Percentiles rank a stretch among this genome's conserved stretches.
phyloP scores from a whole-genome alignment of 1,284 basidiomycete species.

The Rhizoctonia solani region DNA sequence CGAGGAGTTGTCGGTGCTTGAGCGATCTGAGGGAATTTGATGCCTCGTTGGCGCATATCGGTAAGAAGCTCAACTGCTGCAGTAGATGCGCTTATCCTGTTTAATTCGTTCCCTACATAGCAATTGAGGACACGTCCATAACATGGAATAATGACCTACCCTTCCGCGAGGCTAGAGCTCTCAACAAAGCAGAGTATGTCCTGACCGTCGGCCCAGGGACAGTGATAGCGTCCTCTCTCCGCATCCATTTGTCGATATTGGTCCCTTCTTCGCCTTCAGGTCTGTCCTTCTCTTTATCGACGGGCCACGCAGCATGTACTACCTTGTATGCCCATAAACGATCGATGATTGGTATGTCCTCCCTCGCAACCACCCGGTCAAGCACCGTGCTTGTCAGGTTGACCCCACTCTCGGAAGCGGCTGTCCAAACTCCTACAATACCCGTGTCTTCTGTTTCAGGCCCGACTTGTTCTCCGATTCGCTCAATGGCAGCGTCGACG shows the following conservation, averaged over 20 bases:
- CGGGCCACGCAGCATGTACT: constrained; percentile 9
- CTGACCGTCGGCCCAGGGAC: constrained; percentile 17
- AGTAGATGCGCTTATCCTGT: constrained; percentile 4
- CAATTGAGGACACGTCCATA: neutral
- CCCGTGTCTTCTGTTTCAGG: neutral
- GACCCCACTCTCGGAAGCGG: constrained; percentile 14
- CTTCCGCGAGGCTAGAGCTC: neutral
- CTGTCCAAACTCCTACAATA: constrained; percentile 9
- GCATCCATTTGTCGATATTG: constrained; percentile 15
- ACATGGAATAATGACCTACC: neutral
- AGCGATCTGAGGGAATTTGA: constrained; percentile 21
- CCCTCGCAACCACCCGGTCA: constrained; percentile 5
- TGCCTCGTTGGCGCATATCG: constrained; percentile 31
- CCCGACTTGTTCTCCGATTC: neutral
- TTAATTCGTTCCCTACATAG: neutral
- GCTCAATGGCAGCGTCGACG: constrained; percentile 10
- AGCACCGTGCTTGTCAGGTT: constrained; percentile 15
- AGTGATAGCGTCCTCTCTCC: constrained; percentile 25
- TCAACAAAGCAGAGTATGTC: constrained; percentile 22
- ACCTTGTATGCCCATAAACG: constrained; percentile 6
- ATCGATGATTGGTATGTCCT: constrained; percentile 15
- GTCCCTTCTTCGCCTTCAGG: neutral
- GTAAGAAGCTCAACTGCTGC: constrained; percentile 29
- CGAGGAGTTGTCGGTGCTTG: neutral
- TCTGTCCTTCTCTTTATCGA: neutral